Base-by-base conservation (phyloP, 768 basidiomycete species). In the Megacollybia marginata region DNA sequence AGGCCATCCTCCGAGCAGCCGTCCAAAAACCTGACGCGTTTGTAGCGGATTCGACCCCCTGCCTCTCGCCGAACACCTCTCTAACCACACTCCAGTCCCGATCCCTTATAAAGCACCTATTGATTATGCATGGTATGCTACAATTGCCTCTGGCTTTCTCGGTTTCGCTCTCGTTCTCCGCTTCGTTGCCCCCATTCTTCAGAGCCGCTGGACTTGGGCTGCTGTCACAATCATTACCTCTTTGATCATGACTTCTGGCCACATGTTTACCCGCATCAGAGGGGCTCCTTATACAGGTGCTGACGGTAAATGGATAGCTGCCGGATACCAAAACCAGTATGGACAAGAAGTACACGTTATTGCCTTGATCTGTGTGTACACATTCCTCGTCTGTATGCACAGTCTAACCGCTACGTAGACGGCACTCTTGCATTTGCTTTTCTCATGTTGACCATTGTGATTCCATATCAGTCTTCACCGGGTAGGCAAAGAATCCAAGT, bases 251-350 rank as follows among this genome's bases (percentile, higher is more conserved):
- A 94, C 83, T 18, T 83, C 86, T 9, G 96, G 96, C 8, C 88
- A 82, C 72, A 99, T 99, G 96, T 99, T 95, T 69, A 88, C 88
- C 51, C 87, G 85, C 55, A 99, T 99, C 57, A 84, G 95, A 54
- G 76, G 75, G 32, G 75, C 76, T 44, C 93, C 92, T 2, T 92
- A 79, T 61, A 71, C 69, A 19, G 81, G 79, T 28, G 69, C 71
- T 0, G 74, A 79, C 49, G 82, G 84, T 19, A 70, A 76, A 45
- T 93, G 92, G 87, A 85, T 99, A 58, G 88, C 92, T 9, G 75
- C 69, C 9, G 95, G 95, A 5, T 97, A 83, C 69, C 84, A 85
- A 62, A 92, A 83, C 57, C 93, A 96, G 65, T 88, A 78, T 61
- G 95, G 94, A 7, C 86, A 94, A 64, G 96, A 99, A 70, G 88